Conservation (phyloP, 345 rosid genomes). For the Luvunga scandens region DNA sequence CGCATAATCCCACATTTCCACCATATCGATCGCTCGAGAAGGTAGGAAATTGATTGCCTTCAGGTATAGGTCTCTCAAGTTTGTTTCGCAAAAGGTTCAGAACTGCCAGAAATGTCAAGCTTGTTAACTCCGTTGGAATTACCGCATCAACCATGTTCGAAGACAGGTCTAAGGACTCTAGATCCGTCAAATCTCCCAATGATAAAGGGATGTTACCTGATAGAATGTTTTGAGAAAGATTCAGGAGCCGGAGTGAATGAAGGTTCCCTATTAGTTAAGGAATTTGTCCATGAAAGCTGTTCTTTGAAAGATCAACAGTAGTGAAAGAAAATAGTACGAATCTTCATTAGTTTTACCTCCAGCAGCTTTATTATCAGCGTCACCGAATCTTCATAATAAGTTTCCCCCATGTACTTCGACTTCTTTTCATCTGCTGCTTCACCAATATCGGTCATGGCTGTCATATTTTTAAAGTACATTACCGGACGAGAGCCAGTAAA, state of each 20-base stretch:
- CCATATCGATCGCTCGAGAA: background rate
- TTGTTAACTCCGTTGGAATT: background rate
- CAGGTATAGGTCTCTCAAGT: no score
- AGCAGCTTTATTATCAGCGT: background rate
- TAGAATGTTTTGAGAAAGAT: background rate
- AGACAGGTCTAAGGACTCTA: background rate
- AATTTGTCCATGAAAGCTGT: background rate
- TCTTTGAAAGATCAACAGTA: background rate
- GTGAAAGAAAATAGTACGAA: background rate
- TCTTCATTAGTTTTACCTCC: background rate
- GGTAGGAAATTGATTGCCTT: background rate
- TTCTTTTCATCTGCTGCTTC: background rate
- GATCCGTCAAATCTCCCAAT: background rate
- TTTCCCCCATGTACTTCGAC: background rate
- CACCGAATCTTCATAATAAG: background rate
- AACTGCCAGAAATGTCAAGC: background rate
- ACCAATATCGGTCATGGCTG: background rate
- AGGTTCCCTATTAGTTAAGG: background rate
- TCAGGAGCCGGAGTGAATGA: background rate
- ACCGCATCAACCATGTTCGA: background rate
- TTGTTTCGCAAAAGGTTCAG: background rate
- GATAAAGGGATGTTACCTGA: background rate
- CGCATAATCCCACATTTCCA: constrained; percentile 21
- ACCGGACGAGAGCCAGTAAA: background rate
- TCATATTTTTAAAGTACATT: background rate